These are phyloP conservation scores for Tillandsia leiboldiana DNA, from an alignment of 176 grass and related monocot species.

Conservation along the genomic window DNA sequence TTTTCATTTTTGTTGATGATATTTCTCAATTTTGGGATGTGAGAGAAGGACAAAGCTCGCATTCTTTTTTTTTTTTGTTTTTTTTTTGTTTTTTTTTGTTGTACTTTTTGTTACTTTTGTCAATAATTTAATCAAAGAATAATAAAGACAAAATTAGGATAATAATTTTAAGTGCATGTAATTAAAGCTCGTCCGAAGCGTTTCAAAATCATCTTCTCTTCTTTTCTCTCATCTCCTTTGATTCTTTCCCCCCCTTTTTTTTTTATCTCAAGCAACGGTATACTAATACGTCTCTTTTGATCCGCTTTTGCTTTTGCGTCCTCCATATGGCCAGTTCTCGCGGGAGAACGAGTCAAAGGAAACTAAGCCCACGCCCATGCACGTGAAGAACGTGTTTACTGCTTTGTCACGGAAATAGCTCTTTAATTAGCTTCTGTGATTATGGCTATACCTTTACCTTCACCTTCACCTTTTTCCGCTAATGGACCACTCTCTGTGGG, in stretches of 20 bases:
- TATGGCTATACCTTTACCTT: not conserved
- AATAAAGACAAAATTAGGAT: slow-evolving; percentile 14
- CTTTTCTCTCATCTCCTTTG: not conserved
- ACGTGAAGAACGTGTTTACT: slow-evolving; percentile 38
- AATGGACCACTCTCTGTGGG: not conserved
- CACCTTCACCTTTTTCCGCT: too few species aligned
- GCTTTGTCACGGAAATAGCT: slow-evolving; percentile 31
- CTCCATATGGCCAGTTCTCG: not conserved
- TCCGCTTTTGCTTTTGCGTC: not conserved
- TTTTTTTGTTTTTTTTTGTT: too few species aligned
- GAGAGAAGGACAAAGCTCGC: too few species aligned
- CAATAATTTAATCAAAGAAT: slow-evolving; percentile 8
- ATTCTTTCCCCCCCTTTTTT: not conserved
- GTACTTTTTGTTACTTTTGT: too few species aligned
- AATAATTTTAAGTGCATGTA: too few species aligned
- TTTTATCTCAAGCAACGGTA: not conserved
- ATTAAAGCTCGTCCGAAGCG: too few species aligned
- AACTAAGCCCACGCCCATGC: slow-evolving; percentile 11
- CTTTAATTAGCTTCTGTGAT: slow-evolving; percentile 9
- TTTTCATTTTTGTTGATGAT: slow-evolving; percentile 30
- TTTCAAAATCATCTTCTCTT: slow-evolving; percentile 1
- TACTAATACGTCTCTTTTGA: not conserved
- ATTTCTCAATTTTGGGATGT: slow-evolving; percentile 1
- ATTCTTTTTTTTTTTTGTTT: too few species aligned
- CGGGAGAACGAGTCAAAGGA: not conserved